phyloP scores from a whole-genome alignment of 2,329 filamentous ascomycete species.

The Furcasterigmium furcatum region DNA sequence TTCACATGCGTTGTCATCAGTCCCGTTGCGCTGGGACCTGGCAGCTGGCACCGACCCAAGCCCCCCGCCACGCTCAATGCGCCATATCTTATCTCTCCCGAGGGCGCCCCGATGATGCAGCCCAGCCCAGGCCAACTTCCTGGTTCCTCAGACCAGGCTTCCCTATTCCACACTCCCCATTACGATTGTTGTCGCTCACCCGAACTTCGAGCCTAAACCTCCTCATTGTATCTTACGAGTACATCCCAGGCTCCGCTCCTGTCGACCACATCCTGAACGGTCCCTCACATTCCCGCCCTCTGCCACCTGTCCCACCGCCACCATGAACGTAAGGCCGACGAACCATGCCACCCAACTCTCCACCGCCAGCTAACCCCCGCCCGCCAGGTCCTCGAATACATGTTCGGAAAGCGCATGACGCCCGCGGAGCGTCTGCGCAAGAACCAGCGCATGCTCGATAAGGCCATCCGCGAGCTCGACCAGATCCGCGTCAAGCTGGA shows the following conservation, averaged over 20 bases:
- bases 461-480: constrained; percentile 94
- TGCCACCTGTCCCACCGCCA: constrained; percentile 13
- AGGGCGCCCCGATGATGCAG: neutral
- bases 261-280: no score
- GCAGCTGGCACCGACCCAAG: no score
- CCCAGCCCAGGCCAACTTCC: neutral
- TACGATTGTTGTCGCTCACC: no score
- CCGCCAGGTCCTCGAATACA: constrained; percentile 92
- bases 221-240: no score
- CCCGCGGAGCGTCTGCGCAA: constrained; percentile 86
- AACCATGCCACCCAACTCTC: constrained; percentile 5
- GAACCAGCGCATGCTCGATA: constrained; percentile 95
- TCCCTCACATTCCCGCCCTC: neutral
- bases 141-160: no score
- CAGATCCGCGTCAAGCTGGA: constrained; percentile 93
- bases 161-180: neutral
- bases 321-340: constrained; percentile 52
- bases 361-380: constrained; percentile 13
- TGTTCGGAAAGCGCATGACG: constrained; percentile 98
- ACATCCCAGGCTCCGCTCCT: neutral
- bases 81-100: neutral
- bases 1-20: no score
- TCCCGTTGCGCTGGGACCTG: no score
- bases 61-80: no score
- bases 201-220: no score